Evolutionary conservation across 2,329 filamentous ascomycete species (phyloP).

Genomic region (Colletotrichum graminicola): DNA sequence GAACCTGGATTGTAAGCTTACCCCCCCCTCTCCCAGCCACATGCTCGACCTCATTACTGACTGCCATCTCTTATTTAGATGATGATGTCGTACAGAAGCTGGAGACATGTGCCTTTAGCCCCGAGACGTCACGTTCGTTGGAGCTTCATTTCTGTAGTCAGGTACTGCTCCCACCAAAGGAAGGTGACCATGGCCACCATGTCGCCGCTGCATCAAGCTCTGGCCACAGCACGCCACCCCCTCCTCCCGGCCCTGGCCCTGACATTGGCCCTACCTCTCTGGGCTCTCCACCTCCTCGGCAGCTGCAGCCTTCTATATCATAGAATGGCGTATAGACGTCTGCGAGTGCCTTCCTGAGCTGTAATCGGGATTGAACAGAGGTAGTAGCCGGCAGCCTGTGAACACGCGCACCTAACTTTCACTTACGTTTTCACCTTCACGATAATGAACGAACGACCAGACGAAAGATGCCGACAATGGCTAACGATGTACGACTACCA

Average conservation of each 20-base stretch:
- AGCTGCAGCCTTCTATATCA: constrained; percentile 6
- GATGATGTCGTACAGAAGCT: constrained; percentile 49
- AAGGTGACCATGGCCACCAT: constrained; percentile 34
- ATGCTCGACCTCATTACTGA: neutral
- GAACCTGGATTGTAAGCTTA: constrained; percentile 70
- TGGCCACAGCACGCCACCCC: constrained; percentile 34
- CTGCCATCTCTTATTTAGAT: constrained; percentile 26
- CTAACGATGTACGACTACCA: constrained; percentile 36
- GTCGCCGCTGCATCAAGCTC: constrained; percentile 35
- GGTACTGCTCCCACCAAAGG: constrained; percentile 55
- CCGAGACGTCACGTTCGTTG: constrained; percentile 59
- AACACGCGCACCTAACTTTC: neutral
- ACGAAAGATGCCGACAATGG: constrained; percentile 23
- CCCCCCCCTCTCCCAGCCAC: neutral
- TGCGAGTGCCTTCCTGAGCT: neutral
- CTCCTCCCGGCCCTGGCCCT: constrained; percentile 5
- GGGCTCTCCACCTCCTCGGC: neutral
- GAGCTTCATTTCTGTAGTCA: constrained; percentile 64
- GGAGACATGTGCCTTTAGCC: constrained; percentile 42
- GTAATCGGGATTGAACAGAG: neutral
- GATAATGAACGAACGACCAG: constrained; percentile 19
- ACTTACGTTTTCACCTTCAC: neutral
- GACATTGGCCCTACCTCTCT: neutral
- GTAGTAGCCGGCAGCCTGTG: neutral
- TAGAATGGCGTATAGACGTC: constrained; percentile 11